Evolutionary conservation across 208 protist species (phyloP).

Genomic region (Crithidia bombi): DNA sequence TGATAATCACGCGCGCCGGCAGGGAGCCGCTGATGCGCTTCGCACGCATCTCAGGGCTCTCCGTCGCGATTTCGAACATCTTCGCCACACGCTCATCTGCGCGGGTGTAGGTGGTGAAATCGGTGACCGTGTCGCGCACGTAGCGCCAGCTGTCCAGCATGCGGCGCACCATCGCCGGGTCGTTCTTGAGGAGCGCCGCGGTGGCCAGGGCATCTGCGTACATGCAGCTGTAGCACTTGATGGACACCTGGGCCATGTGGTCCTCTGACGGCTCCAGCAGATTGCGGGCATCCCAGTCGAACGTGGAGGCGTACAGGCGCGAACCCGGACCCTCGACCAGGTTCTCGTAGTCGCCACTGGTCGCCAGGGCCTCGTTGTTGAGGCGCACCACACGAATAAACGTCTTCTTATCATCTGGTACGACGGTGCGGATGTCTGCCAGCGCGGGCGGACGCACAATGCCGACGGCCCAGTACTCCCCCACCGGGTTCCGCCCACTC

Average conservation of each 20-base stretch:
- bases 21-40: conserved; percentile 66
- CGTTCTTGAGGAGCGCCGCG: conserved; percentile 66
- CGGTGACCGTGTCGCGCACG: conserved; percentile 56
- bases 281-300: conserved; percentile 37
- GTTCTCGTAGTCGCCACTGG: conserved; percentile 77
- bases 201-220: conserved; percentile 85
- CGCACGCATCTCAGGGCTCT: conserved; percentile 51
- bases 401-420: conserved; percentile 37
- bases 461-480: conserved; percentile 52
- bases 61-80: conserved; percentile 75
- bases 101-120: conserved; percentile 73
- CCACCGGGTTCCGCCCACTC: conserved; percentile 45
- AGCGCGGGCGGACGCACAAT: conserved; percentile 59
- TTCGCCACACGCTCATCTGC: conserved; percentile 62
- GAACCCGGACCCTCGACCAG: conserved; percentile 45
- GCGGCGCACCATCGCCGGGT: conserved; percentile 53
- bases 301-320: conserved; percentile 54
- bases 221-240: conserved; percentile 85
- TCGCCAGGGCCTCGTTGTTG: conserved; percentile 64
- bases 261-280: conserved; percentile 47
- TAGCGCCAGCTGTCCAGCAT: conserved; percentile 75
- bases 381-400: conserved; percentile 62
- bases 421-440: conserved; percentile 33
- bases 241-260: conserved; percentile 65
- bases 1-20: conserved; percentile 78